Evolutionary conservation across 73 alveolate species (phyloP).

Genomic region (Symbiodinium pilosum): DNA sequence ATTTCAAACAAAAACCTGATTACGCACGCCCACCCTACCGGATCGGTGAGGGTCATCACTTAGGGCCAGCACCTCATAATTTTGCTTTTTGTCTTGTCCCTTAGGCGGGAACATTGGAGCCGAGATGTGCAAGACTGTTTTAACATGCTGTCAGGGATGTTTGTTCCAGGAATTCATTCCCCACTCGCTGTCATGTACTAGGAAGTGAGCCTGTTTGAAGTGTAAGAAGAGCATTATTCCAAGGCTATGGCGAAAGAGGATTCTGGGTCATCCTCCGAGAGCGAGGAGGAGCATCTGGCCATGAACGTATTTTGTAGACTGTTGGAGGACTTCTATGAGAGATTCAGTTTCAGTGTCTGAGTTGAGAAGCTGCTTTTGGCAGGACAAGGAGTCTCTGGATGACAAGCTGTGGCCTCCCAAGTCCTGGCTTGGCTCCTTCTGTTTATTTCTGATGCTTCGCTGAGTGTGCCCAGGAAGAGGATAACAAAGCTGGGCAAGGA

Average conservation of each 20-base stretch:
- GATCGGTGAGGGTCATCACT: no score
- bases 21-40: no score
- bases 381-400: conserved; percentile 75
- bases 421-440: not conserved
- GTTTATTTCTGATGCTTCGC: not conserved
- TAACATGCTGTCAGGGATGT: not conserved
- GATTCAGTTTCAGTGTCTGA: not conserved
- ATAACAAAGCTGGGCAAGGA: conserved; percentile 79
- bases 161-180: not conserved
- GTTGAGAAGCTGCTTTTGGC: no score
- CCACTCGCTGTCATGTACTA: not conserved
- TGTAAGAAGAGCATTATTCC: no score
- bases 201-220: not conserved
- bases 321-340: not conserved
- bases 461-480: conserved; percentile 10
- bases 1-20: not conserved
- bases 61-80: not conserved
- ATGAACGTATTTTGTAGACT: not conserved
- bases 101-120: not conserved
- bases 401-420: conserved; percentile 18
- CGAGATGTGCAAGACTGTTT: not conserved
- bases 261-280: not conserved
- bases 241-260: not conserved
- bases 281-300: not conserved
- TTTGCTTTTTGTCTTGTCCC: not conserved